Percentiles rank a stretch among this genome's conserved stretches.
These are phyloP conservation scores for Oxalis stricta DNA, from an alignment of 441 rosid genomes.

Conservation along the genomic window DNA sequence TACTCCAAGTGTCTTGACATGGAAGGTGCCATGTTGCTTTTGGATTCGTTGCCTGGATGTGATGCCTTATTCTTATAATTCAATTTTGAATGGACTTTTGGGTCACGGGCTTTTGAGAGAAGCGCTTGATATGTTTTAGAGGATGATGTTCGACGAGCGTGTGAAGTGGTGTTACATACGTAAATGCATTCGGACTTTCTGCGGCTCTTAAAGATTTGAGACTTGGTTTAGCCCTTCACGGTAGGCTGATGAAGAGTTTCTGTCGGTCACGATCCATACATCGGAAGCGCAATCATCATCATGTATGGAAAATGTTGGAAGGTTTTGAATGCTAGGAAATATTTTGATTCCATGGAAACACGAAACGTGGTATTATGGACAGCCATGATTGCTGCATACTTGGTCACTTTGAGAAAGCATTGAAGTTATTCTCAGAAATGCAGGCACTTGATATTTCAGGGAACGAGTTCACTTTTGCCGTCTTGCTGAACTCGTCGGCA, in stretches of 20 bases:
- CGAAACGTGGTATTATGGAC: slow-evolving; percentile 55
- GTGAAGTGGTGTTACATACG: slow-evolving; percentile 38
- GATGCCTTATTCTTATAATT: slow-evolving; percentile 40
- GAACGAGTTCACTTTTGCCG: slow-evolving; percentile 56
- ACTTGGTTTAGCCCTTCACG: slow-evolving; percentile 46
- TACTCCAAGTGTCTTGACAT: slow-evolving; percentile 27
- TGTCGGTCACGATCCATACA: slow-evolving; percentile 21
- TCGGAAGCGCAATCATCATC: slow-evolving; percentile 38
- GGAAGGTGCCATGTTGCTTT: slow-evolving; percentile 28
- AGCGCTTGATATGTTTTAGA: slow-evolving; percentile 34
- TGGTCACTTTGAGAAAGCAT: slow-evolving; percentile 53
- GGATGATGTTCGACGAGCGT: slow-evolving; percentile 22
- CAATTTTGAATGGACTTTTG: slow-evolving; percentile 45
- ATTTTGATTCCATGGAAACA: slow-evolving; percentile 27
- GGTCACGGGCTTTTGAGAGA: slow-evolving; percentile 31
- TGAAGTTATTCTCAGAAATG: slow-evolving; percentile 41
- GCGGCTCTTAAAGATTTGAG: slow-evolving; percentile 38
- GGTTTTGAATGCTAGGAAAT: slow-evolving; percentile 26
- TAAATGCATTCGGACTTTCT: slow-evolving; percentile 38
- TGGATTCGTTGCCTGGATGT: slow-evolving; percentile 25
- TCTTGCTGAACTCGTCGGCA: slow-evolving; percentile 46
- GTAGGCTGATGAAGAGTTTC: slow-evolving; percentile 25
- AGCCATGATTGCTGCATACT: slow-evolving; percentile 45
- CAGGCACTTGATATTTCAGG: slow-evolving; percentile 23
- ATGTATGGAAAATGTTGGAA: slow-evolving; percentile 68